phyloP scores from a whole-genome alignment of 768 basidiomycete species.

The Lactarius sanguifluus region DNA sequence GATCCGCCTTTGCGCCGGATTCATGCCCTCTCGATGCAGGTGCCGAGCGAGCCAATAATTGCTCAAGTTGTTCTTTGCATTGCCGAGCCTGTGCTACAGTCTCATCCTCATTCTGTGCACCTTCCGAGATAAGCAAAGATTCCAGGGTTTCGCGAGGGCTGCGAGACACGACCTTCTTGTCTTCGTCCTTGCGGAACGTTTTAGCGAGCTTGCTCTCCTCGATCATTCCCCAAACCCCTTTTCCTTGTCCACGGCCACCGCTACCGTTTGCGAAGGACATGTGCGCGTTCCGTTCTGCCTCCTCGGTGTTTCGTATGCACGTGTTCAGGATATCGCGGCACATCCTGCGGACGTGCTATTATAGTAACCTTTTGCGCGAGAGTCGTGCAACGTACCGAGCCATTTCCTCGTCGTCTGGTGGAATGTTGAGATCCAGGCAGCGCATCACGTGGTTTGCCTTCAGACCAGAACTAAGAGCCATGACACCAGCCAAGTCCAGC shows the following conservation, averaged over 20 bases:
- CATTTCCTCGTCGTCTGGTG: slow-evolving; percentile 78
- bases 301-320: slow-evolving; percentile 93
- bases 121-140: slow-evolving; percentile 25
- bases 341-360: slow-evolving; percentile 45
- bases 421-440: slow-evolving; percentile 91
- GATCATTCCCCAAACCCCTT: slow-evolving; percentile 82
- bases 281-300: slow-evolving; percentile 53
- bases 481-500: slow-evolving; percentile 86
- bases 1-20: slow-evolving; percentile 29
- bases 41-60: slow-evolving; percentile 30
- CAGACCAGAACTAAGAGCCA: slow-evolving; percentile 86
- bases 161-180: slow-evolving; percentile 48
- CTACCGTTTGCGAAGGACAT: slow-evolving; percentile 31
- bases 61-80: slow-evolving; percentile 36
- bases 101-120: slow-evolving; percentile 43
- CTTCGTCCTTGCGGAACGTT: slow-evolving; percentile 59
- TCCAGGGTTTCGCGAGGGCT: slow-evolving; percentile 29
- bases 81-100: slow-evolving; percentile 47
- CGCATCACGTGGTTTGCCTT: slow-evolving; percentile 84
- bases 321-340: slow-evolving; percentile 87
- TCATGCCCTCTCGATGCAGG: slow-evolving; percentile 28
- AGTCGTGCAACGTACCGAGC: slow-evolving; percentile 49
- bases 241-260: slow-evolving; percentile 55
- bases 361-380: background rate
- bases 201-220: slow-evolving; percentile 82